A percentile compares a stretch with the other conserved stretches of the same genome.
phyloP scores from a whole-genome alignment of 2,329 filamentous ascomycete genomes.

The Chaetomium sp. region DNA sequence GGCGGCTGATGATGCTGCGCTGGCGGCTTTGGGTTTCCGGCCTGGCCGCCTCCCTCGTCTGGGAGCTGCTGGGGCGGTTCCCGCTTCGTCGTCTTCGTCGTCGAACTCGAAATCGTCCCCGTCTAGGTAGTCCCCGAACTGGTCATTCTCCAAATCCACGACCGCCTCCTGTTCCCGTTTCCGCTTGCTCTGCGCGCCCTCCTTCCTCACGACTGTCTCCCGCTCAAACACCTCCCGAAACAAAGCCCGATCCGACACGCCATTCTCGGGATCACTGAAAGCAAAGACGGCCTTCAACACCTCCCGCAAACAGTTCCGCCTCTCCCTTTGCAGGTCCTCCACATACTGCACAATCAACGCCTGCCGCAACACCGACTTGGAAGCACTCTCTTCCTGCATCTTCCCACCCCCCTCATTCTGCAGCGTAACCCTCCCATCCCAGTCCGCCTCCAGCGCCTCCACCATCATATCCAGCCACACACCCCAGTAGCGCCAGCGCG shows the following conservation, averaged over 20 bases:
- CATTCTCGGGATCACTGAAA: constrained; percentile 53
- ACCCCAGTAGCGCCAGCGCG: constrained; percentile 76
- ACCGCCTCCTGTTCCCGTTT: constrained; percentile 34
- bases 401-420: constrained; percentile 31
- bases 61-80: constrained; percentile 32
- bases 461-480: constrained; percentile 75
- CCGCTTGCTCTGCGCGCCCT: constrained; percentile 39
- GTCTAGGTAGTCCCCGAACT: constrained; percentile 56
- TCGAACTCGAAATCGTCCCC: constrained; percentile 46
- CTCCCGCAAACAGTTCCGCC: constrained; percentile 43
- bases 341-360: constrained; percentile 59
- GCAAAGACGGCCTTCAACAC: constrained; percentile 56
- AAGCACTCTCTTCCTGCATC: constrained; percentile 12
- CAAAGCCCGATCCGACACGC: constrained; percentile 43
- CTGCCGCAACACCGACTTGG: constrained; percentile 36
- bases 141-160: constrained; percentile 53
- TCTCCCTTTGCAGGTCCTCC: constrained; percentile 30
- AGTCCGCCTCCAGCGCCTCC: constrained; percentile 68
- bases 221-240: constrained; percentile 63
- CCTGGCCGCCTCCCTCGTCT: constrained; percentile 22
- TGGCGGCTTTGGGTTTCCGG: constrained; percentile 31
- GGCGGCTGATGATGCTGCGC: background rate
- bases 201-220: constrained; percentile 47
- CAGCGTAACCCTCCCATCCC: constrained; percentile 48
- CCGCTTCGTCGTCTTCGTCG: constrained; percentile 8